These are phyloP conservation scores for Chaetomium fimeti DNA, from an alignment of 495 filamentous ascomycete genomes.

Conservation along the genomic window DNA sequence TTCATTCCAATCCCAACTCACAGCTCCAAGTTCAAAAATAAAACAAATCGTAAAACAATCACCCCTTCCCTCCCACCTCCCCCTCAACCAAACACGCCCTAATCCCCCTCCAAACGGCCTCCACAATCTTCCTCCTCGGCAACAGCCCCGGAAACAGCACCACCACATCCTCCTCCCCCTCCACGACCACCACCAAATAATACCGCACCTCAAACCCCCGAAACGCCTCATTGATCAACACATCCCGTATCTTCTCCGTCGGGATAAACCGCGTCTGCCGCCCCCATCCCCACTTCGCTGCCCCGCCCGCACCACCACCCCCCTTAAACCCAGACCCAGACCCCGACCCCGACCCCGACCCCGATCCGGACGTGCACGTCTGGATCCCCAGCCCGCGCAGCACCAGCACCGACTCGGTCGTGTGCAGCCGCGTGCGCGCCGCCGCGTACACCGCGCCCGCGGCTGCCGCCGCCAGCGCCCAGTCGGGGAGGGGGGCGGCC, in stretches of 20 bases:
- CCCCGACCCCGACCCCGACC: conserved; percentile 30
- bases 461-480: conserved; percentile 28
- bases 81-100: conserved; percentile 74
- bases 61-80: conserved; percentile 26
- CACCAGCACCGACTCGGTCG: conserved; percentile 83
- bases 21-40: neutral
- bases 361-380: conserved; percentile 43
- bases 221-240: conserved; percentile 95
- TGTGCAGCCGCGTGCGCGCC: conserved; percentile 42
- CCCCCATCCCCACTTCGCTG: neutral
- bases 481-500: conserved; percentile 41
- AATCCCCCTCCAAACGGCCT: conserved; percentile 80
- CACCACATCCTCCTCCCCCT: conserved; percentile 82
- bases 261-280: conserved; percentile 76
- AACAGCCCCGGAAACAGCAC: conserved; percentile 89
- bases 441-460: conserved; percentile 36
- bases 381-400: conserved; percentile 90
- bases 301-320: conserved; percentile 45
- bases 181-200: conserved; percentile 86
- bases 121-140: conserved; percentile 66
- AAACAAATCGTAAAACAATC: neutral
- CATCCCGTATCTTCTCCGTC: conserved; percentile 83
- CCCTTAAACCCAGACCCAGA: conserved; percentile 37
- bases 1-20: neutral
- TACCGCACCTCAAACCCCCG: conserved; percentile 87